Evolutionary conservation across 23 red algal species (phyloP).

Genomic region (Gracilaria gracilis): DNA sequence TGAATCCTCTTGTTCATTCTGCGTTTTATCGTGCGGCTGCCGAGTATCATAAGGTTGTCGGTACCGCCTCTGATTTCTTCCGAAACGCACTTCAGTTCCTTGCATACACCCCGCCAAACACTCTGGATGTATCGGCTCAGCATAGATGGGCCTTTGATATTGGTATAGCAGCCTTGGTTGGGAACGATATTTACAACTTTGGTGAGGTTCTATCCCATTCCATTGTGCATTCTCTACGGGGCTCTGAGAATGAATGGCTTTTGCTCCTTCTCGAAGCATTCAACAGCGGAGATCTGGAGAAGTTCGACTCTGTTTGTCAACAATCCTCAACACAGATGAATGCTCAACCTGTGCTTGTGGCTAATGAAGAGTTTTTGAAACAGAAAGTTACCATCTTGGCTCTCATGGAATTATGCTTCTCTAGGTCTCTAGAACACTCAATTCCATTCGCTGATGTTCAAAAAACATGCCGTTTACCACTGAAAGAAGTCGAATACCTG

Average conservation of each 20-base stretch:
- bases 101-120: slow-evolving; percentile 78
- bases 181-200: slow-evolving; percentile 96
- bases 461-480: slow-evolving; percentile 77
- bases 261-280: slow-evolving; percentile 78
- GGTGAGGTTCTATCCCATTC: slow-evolving; percentile 93
- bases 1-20: slow-evolving; percentile 84
- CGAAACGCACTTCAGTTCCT: slow-evolving; percentile 91
- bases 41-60: slow-evolving; percentile 94
- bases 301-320: slow-evolving; percentile 71
- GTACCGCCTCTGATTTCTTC: slow-evolving; percentile 93
- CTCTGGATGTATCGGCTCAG: slow-evolving; percentile 55
- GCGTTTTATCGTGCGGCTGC: slow-evolving; percentile 87
- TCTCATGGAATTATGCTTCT: slow-evolving; percentile 82
- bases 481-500: slow-evolving; percentile 89
- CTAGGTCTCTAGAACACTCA: slow-evolving; percentile 50
- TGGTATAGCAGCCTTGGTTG: slow-evolving; percentile 91
- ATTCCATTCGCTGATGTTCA: slow-evolving; percentile 86
- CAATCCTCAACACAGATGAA: slow-evolving; percentile 60
- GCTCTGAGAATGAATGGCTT: slow-evolving; percentile 84
- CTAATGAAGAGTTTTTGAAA: slow-evolving; percentile 81
- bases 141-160: slow-evolving; percentile 96
- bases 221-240: slow-evolving; percentile 78
- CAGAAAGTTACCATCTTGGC: slow-evolving; percentile 93
- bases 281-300: slow-evolving; percentile 74
- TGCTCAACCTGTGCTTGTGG: slow-evolving; percentile 81